phyloP scores from a whole-genome alignment of 2,329 filamentous ascomycete species.

The Aspergillus calidoustus region DNA sequence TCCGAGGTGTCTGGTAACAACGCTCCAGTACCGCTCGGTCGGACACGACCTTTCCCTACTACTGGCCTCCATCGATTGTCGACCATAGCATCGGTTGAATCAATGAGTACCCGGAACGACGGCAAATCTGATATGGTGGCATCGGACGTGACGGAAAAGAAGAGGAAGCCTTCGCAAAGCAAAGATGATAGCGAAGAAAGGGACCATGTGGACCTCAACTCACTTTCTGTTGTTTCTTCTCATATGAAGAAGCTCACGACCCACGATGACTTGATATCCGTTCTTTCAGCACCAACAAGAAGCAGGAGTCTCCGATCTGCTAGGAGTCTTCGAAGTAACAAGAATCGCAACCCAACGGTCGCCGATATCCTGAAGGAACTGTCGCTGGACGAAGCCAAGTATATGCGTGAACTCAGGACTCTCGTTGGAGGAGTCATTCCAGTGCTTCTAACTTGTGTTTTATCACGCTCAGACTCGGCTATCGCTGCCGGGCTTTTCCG shows the following conservation, averaged over 20 bases:
- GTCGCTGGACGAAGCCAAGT: slow-evolving; percentile 80
- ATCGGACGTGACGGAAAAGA: slow-evolving; percentile 34
- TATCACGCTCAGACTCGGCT: slow-evolving; percentile 70
- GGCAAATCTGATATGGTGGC: slow-evolving; percentile 20
- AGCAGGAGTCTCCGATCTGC: slow-evolving; percentile 74
- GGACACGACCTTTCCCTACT: slow-evolving; percentile 54
- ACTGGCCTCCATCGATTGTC: slow-evolving; percentile 60
- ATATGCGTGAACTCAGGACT: slow-evolving; percentile 87
- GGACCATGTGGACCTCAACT: slow-evolving; percentile 51
- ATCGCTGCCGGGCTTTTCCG: slow-evolving; percentile 71
- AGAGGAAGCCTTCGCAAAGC: slow-evolving; percentile 19
- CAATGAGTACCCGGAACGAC: slow-evolving; percentile 45
- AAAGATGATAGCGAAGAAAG: slow-evolving; percentile 45
- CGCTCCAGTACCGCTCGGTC: slow-evolving; percentile 45
- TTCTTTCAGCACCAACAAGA: slow-evolving; percentile 72
- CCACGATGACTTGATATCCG: slow-evolving; percentile 91
- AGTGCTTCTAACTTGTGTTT: slow-evolving; percentile 82
- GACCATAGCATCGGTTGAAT: slow-evolving; percentile 63
- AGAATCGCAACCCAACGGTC: slow-evolving; percentile 70
- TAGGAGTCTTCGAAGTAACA: slow-evolving; percentile 76
- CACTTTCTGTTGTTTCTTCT: slow-evolving; percentile 50
- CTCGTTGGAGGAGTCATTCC: slow-evolving; percentile 94
- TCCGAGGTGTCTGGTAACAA: slow-evolving; percentile 44
- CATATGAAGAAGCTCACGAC: slow-evolving; percentile 76
- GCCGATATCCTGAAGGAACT: slow-evolving; percentile 80